A percentile compares a stretch with the other conserved stretches of the same genome.
These are phyloP conservation scores for Daldinia loculata DNA, from an alignment of 495 filamentous ascomycete species.

Conservation along the genomic window DNA sequence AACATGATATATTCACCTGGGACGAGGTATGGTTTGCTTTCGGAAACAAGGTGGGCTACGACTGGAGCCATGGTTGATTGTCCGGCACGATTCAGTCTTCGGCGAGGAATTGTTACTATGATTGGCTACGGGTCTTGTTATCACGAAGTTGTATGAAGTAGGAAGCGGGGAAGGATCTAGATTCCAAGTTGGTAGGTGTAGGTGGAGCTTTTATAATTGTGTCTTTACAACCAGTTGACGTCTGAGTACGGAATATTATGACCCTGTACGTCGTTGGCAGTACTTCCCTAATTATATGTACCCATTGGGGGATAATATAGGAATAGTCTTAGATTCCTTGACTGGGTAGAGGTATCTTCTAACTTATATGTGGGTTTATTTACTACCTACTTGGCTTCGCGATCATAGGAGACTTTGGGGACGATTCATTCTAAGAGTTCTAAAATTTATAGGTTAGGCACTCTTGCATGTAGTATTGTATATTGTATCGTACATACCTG, in stretches of 20 bases:
- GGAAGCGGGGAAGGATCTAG: conserved; percentile 34
- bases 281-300: background rate
- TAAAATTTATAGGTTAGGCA: background rate
- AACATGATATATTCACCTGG: conserved; percentile 40
- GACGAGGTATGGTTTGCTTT: conserved; percentile 47
- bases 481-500: too few species aligned
- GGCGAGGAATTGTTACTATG: background rate
- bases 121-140: background rate
- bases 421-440: background rate
- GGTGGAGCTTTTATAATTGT: conserved; percentile 16
- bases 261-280: background rate
- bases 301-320: background rate
- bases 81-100: background rate
- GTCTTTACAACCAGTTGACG: background rate
- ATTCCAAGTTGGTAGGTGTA: background rate
- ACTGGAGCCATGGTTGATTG: conserved; percentile 38
- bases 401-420: background rate
- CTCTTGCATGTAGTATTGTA: too few species aligned
- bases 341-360: background rate
- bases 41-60: conserved; percentile 40
- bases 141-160: conserved; percentile 6
- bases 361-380: background rate
- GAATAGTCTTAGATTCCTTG: background rate
- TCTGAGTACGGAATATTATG: background rate
- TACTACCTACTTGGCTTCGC: background rate